Base-by-base conservation (phyloP, 495 filamentous ascomycete species). In the Ascodesmis nigricans region DNA sequence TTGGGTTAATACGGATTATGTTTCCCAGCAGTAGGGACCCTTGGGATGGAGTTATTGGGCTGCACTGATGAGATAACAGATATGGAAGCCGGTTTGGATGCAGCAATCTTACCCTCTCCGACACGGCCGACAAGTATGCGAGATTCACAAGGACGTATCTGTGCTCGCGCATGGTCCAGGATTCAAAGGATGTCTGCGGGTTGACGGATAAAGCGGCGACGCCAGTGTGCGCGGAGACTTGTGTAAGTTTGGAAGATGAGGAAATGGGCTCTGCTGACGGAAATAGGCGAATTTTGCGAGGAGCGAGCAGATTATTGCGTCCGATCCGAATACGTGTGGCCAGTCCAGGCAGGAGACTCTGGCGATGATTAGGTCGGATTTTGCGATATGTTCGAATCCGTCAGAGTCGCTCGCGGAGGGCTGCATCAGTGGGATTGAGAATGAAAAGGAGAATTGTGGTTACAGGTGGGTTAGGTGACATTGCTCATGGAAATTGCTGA, bases 161-260 rank as follows among this genome's bases (percentile, higher is more conserved):
- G 43, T 99, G 90, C 66, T 95, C 83, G 63, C 69, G 77, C 40
- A 76, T 99, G 53, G 67, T 99, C 35, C 90, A 95, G 55, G 81
- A 80, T 49, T 99, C 90, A 16, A 71, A 73, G 43, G 40, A 49
- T n/a, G 53, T 62, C 22, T 95, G 90, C 55, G 52, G 58, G 10
- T 58, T 91, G 21, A 66, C 73, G 1, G 50, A 57, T 4, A 54
- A 61, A 29, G 55, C 75, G 20, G 71, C 77, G 3, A 57, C 62
- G 28, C 87, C 90, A 3, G 61, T 95, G 20, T 99, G 90, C 58
- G 84, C 84, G 19, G 74, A 83, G 31, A 66, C 80, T 48, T 99
- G 90, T 57, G 81, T 87, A 58, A 53, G 75, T 63, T 21, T 47
- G 31, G 10, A 21, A 22, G 18, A 29, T 41, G 15, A 1, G 19